Base-by-base conservation (phyloP, 2,329 filamentous ascomycete genomes). In the Dactylonectria estremocensis region DNA sequence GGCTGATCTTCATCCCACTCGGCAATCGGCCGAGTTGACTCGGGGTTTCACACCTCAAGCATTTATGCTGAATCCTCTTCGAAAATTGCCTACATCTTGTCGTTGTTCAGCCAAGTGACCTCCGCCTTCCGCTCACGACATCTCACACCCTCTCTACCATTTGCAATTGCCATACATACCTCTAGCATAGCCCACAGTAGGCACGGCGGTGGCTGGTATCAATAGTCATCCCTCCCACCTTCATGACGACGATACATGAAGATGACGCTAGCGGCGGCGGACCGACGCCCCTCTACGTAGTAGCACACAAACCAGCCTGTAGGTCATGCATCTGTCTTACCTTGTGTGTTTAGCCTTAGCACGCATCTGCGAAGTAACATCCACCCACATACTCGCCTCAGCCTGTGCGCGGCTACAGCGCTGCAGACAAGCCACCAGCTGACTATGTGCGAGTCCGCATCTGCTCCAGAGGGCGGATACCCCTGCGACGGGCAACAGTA, bases 1-100 rank as follows among this genome's bases (percentile, higher is more conserved):
- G 67, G 71, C 64, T 64, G 69, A 74, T 73, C 72, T 64, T 73
- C 67, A 66, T 69, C 69, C 68, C 57, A 58, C 69, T 20, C 56
- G 24, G 56, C 56, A 45, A 31, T 46, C 49, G 43, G 62, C 43
- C 62, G 56, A 57, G 31, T 53, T 14, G 20, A 53, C 54, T 59
- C 55, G 62, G 35, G 50, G 35, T 64, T 11, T 49, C 46, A 18
- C n/a, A 35, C 31, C 31, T 40, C 33, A 28, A 58, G 61, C 50
- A 61, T 14, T 37, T 57, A 50, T 62, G 50, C 28, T 53, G 50
- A 28, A 53, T n/a, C n/a, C n/a, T 8, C 50, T 18, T 10, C 13
- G 31, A 37, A 35, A 11, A 33, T 53, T 10, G n/a, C 22, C n/a
- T 20, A 35, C 8, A 31, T 33, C 50, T 53, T 53, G n/a, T 28